A percentile compares a stretch with the other conserved stretches of the same genome.
Conservation (phyloP, 2,329 filamentous ascomycete species). For the Fusarium decemcellulare region DNA sequence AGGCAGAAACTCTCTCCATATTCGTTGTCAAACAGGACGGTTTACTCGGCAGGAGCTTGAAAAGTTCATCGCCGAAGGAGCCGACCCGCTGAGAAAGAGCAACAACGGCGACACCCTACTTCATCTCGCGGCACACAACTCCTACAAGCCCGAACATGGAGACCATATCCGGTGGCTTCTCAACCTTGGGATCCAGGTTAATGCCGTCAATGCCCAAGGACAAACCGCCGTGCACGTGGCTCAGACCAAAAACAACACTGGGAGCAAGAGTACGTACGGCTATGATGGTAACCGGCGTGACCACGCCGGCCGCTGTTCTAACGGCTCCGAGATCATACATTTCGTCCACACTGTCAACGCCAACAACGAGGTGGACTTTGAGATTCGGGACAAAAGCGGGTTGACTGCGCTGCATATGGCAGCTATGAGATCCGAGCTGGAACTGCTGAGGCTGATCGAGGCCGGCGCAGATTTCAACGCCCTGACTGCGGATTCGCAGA, state of each 20-base stretch:
- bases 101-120: slow-evolving; percentile 31
- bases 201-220: slow-evolving; percentile 29
- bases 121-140: slow-evolving; percentile 24
- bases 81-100: slow-evolving; percentile 33
- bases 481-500: slow-evolving; percentile 33
- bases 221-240: slow-evolving; percentile 35
- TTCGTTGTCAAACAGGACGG: not conserved
- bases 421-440: slow-evolving; percentile 22
- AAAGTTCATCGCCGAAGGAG: slow-evolving; percentile 8
- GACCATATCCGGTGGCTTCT: slow-evolving; percentile 28
- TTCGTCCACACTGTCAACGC: slow-evolving; percentile 18
- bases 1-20: slow-evolving; percentile 35
- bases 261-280: no score
- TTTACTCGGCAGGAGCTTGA: not conserved
- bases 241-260: not conserved
- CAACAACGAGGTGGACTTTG: slow-evolving; percentile 28
- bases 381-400: slow-evolving; percentile 28
- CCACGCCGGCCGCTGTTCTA: no score
- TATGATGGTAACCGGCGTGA: no score
- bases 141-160: not conserved
- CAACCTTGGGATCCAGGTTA: slow-evolving; percentile 25
- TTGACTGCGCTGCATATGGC: slow-evolving; percentile 36
- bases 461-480: slow-evolving; percentile 14
- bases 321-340: not conserved
- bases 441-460: slow-evolving; percentile 14